Base-by-base conservation (phyloP, 768 basidiomycete genomes). In the Suillus fuscotomentosus region DNA sequence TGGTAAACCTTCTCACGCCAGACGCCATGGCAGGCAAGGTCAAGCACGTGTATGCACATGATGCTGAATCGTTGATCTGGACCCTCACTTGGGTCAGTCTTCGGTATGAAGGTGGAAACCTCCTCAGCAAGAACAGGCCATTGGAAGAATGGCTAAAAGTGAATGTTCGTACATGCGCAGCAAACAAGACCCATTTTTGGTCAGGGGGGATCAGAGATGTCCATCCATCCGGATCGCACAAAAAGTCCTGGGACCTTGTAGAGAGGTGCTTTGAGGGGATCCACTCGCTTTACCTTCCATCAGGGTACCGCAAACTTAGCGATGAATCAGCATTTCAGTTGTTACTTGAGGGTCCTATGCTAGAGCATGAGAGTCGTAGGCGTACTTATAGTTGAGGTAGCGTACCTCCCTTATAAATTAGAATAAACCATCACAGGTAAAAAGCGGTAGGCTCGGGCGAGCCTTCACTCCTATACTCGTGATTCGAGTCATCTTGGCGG, bases 31-130 rank as follows among this genome's bases (percentile, higher is more conserved):
- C 15, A 39, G 61, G 61, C 13, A 17, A 54, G 9, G 13, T 54
- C 11, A 2, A 47, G 61, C 34, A 57, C 17, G 17, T 62, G 48
- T 62, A 62, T 24, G 34, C 10, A 17, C 61, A 62, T 20, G 45
- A 62, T 53, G 34, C 17, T 31, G 61, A 62, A 24, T 62, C 61
- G 3, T 24, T 62, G 15, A 61, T 62, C 34, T 62, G 61, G 61
- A 50, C 36, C 6, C 48, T 62, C 47, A 15, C 8, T 3, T 62
- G 61, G 61, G 24, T 62, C 17, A 39, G 17, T 24, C 38, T 56
- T 27, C 36, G 36, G 36, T 62, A 62, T 38, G 48, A 62, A 17
- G 14, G 5, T 20, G 60, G 41, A n/a, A 66, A 41, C 4, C 22
- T 60, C 27, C 27, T 27, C 27, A 27, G 27, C 34, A 15, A 20